Base-by-base conservation (phyloP, 176 grass and related monocot genomes). In the Elymus sibiricus region DNA sequence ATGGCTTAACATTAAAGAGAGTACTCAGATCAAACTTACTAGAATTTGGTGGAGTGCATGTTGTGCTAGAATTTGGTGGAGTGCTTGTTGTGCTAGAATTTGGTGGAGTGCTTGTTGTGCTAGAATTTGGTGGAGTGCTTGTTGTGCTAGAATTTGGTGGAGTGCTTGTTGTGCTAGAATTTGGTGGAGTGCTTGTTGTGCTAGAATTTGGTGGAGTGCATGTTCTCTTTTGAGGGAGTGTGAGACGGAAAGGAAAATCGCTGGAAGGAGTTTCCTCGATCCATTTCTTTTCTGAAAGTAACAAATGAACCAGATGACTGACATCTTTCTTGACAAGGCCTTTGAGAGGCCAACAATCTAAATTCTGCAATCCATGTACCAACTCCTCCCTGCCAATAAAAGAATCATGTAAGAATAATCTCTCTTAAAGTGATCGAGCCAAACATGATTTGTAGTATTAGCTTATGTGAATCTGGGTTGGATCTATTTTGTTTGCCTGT, bases 271-370 rank as follows among this genome's bases (percentile, higher is more conserved):
- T 88, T 88, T 89, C 90, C 79, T 93, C 80, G 51, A 95, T 70
- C 93, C 93, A 95, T 92, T 92, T 95, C 86, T 95, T 95, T 73
- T 93, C 90, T 1, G 77, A 84, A 89, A 93, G 77, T 79, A 95
- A 82, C 64, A 90, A 77, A 91, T 89, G 46, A 65, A 89, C 40
- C 64, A 95, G 59, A 15, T 87, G 70, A 80, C 76, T 53, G 64
- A 87, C 66, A 87, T 95, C 83, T 65, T 73, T 84, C 55, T 95
- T 73, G 69, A 16, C 49, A 15, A 92, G 80, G 83, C 75, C 80
- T 89, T 64, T 91, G 51, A 95, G 84, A 68, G 83, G 69, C 86
- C 80, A 87, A 71, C 81, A 90, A 59, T 89, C 86, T 64, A 90
- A 73, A 68, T 82, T 90, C 53, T 67, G 83, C 39, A 95, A 63